Evolutionary conservation across 202 grass and related monocot genomes (phyloP).

Genomic region (Setaria italica): DNA sequence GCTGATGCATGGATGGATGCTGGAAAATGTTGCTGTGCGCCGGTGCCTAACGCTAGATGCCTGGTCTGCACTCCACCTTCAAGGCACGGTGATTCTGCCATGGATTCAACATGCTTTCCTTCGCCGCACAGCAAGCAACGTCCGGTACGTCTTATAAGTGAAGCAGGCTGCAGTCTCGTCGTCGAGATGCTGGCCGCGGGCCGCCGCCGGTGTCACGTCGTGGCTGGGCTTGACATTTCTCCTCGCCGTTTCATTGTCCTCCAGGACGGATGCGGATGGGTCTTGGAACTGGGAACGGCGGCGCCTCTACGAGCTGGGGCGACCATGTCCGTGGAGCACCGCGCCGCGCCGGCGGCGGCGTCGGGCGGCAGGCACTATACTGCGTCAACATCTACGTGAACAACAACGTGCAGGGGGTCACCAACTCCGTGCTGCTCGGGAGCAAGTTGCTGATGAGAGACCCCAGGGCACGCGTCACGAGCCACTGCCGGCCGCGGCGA

Average conservation of each 20-base stretch:
- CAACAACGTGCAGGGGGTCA: slow-evolving; percentile 85
- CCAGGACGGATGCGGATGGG: slow-evolving; percentile 34
- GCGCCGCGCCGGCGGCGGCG: not conserved
- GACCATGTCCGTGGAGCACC: slow-evolving; percentile 47
- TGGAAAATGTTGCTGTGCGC: not conserved
- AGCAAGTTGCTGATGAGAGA: slow-evolving; percentile 69
- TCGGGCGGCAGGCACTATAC: not conserved
- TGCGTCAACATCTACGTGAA: slow-evolving; percentile 76
- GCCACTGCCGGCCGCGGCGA: not conserved
- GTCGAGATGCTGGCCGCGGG: not conserved
- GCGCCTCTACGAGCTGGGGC: slow-evolving; percentile 14
- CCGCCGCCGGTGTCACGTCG: not conserved
- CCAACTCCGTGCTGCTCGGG: slow-evolving; percentile 80
- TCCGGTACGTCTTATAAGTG: not conserved
- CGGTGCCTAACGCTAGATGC: not conserved
- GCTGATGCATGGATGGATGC: not conserved
- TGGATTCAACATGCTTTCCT: not conserved
- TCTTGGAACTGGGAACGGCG: not conserved
- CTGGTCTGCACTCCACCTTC: not conserved
- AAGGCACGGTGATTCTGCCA: slow-evolving; percentile 29
- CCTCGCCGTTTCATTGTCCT: not conserved
- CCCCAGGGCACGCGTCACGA: slow-evolving; percentile 45
- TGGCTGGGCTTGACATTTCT: not conserved
- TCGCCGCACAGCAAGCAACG: not conserved
- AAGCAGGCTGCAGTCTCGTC: not conserved